A percentile compares a stretch with the other conserved stretches of the same genome.
phyloP scores from a whole-genome alignment of 2,329 filamentous ascomycete species.

The Monosporascus sp. region DNA sequence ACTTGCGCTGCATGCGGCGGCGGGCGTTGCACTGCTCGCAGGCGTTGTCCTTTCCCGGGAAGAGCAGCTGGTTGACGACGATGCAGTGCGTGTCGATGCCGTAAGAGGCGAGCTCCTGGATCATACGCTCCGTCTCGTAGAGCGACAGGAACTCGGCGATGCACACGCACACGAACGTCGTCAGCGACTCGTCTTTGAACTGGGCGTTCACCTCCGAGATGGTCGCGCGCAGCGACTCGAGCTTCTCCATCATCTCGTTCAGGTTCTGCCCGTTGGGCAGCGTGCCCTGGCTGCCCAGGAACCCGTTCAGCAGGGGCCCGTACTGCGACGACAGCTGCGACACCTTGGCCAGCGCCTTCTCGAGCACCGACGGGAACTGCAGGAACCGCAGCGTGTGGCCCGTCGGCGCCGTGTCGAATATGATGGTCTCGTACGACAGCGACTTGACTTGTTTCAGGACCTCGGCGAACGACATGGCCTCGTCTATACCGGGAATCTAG shows the following conservation, averaged over 20 bases:
- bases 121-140: conserved; percentile 99
- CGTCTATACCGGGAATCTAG: conserved; percentile 95
- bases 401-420: conserved; percentile 97
- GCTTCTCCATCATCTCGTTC: conserved; percentile 86
- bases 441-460: conserved; percentile 99
- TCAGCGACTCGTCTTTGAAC: conserved; percentile 94
- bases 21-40: conserved; percentile 95
- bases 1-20: conserved; percentile 99
- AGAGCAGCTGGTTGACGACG: conserved; percentile 95
- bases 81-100: conserved; percentile 95
- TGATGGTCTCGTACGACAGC: conserved; percentile 96
- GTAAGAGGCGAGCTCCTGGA: conserved; percentile 91
- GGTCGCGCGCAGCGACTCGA: conserved; percentile 87
- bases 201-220: conserved; percentile 95
- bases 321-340: conserved; percentile 92
- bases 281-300: conserved; percentile 69
- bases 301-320: conserved; percentile 88
- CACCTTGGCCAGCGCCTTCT: conserved; percentile 97
- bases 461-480: conserved; percentile 99
- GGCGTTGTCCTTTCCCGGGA: conserved; percentile 75
- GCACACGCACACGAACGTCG: conserved; percentile 96
- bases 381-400: conserved; percentile 98
- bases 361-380: conserved; percentile 94
- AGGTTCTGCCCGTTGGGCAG: conserved; percentile 92
- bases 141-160: conserved; percentile 95